These are phyloP conservation scores for Claviceps digitariae DNA, from an alignment of 2,329 filamentous ascomycete genomes.

Conservation along the genomic window DNA sequence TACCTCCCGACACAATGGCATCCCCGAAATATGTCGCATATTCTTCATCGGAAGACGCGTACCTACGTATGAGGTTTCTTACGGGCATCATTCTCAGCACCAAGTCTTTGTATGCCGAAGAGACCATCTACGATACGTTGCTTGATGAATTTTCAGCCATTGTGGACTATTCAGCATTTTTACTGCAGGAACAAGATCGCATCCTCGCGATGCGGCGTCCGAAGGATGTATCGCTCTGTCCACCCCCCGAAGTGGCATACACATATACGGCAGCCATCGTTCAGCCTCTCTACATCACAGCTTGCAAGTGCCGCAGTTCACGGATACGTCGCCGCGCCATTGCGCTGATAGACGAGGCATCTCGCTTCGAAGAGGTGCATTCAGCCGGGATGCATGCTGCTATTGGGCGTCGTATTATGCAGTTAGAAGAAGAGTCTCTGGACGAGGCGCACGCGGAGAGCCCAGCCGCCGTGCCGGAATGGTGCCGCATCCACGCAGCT, in stretches of 20 bases:
- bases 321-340: constrained; percentile 7
- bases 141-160: constrained; percentile 5
- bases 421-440: constrained; percentile 7
- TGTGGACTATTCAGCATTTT: constrained; percentile 3
- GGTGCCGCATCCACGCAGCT: constrained; percentile 2
- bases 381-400: background rate
- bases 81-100: constrained; percentile 4
- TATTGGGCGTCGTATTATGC: background rate
- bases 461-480: constrained; percentile 4
- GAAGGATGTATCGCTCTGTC: background rate
- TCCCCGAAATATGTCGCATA: constrained; percentile 1
- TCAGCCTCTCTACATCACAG: constrained; percentile 8
- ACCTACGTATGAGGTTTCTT: constrained; percentile 7
- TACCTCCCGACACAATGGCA: background rate
- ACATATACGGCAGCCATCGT: constrained; percentile 2
- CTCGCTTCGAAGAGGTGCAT: constrained; percentile 2
- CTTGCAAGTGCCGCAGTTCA: constrained; percentile 8
- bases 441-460: background rate
- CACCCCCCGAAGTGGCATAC: constrained; percentile 5
- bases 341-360: constrained; percentile 1
- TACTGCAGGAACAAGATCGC: background rate
- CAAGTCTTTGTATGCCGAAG: constrained; percentile 6
- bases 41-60: constrained; percentile 1
- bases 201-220: background rate
- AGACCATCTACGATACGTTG: constrained; percentile 7